A percentile compares a stretch with the other conserved stretches of the same genome.
phyloP scores from a whole-genome alignment of 371 early-diverging fungal species.

The Globomyces sp. region DNA sequence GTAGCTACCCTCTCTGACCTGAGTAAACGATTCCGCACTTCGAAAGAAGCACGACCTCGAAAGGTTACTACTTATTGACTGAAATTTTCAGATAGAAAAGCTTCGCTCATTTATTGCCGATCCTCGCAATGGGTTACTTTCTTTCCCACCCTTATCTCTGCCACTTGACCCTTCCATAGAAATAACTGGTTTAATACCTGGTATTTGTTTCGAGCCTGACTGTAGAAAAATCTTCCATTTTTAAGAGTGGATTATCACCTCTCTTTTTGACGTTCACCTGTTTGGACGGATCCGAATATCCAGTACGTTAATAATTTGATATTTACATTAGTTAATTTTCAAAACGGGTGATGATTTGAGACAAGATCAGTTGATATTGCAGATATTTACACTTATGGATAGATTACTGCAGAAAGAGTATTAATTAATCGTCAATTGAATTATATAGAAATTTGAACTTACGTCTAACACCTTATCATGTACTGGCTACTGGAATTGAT shows the following conservation, averaged over 20 bases:
- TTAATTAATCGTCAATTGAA: too few species aligned
- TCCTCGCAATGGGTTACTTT: slow-evolving; percentile 71
- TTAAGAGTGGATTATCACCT: slow-evolving; percentile 88
- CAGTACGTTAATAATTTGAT: slow-evolving; percentile 33
- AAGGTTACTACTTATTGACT: slow-evolving; percentile 54
- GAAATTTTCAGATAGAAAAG: slow-evolving; percentile 64
- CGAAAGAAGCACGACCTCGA: slow-evolving; percentile 78
- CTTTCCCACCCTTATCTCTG: slow-evolving; percentile 76
- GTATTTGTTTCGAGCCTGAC: too few species aligned
- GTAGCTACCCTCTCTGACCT: slow-evolving; percentile 70
- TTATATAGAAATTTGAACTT: slow-evolving; percentile 73
- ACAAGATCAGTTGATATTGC: slow-evolving; percentile 97
- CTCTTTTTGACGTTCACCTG: slow-evolving; percentile 79
- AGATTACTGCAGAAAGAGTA: slow-evolving; percentile 79
- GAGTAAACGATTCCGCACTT: slow-evolving; percentile 64
- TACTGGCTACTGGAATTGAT: slow-evolving; percentile 88
- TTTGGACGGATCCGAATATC: slow-evolving; percentile 66
- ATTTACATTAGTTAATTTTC: slow-evolving; percentile 59
- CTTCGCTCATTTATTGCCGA: slow-evolving; percentile 73
- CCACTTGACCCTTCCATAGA: slow-evolving; percentile 84
- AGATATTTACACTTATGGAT: slow-evolving; percentile 95
- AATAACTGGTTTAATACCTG: slow-evolving; percentile 78
- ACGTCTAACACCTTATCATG: slow-evolving; percentile 88
- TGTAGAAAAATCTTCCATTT: slow-evolving; percentile 75
- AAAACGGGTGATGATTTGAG: slow-evolving; percentile 96